Conservation (phyloP, 2,329 filamentous ascomycete genomes). For the Calonectria fujianensis region DNA sequence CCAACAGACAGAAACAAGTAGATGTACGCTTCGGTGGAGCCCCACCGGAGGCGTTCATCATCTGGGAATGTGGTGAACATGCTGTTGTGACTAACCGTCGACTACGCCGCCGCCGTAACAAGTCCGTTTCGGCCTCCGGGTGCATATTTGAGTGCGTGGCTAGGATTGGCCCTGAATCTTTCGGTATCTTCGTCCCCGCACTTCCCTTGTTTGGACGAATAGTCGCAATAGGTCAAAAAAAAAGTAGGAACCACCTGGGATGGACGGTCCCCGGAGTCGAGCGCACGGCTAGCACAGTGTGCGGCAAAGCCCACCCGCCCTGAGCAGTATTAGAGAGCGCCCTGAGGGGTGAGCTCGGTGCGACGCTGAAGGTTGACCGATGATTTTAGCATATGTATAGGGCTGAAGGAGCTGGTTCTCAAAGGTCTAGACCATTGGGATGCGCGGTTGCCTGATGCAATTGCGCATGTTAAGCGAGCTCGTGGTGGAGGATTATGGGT, state of each 20-base stretch:
- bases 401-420: conserved; percentile 28
- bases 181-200: conserved; percentile 29
- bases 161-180: conserved; percentile 22
- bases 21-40: conserved; percentile 26
- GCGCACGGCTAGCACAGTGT: conserved; percentile 5
- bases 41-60: conserved; percentile 7
- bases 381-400: conserved; percentile 33
- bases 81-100: conserved; percentile 9
- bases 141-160: conserved; percentile 17
- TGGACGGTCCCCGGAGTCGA: conserved; percentile 10
- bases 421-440: conserved; percentile 29
- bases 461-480: conserved; percentile 4
- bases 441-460: conserved; percentile 7
- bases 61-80: conserved; percentile 14
- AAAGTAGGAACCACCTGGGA: conserved; percentile 23
- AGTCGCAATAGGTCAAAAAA: conserved; percentile 7
- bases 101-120: conserved; percentile 17
- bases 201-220: conserved; percentile 22
- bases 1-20: conserved; percentile 21
- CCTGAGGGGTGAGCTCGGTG: conserved; percentile 35
- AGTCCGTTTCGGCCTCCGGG: not conserved
- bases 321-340: not conserved
- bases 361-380: conserved; percentile 16
- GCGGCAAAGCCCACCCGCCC: not conserved
- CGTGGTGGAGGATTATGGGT: conserved; percentile 1